These are phyloP conservation scores for Sugiyamaella pinicola DNA, from an alignment of 1,139 yeast species.

Conservation along the genomic window DNA sequence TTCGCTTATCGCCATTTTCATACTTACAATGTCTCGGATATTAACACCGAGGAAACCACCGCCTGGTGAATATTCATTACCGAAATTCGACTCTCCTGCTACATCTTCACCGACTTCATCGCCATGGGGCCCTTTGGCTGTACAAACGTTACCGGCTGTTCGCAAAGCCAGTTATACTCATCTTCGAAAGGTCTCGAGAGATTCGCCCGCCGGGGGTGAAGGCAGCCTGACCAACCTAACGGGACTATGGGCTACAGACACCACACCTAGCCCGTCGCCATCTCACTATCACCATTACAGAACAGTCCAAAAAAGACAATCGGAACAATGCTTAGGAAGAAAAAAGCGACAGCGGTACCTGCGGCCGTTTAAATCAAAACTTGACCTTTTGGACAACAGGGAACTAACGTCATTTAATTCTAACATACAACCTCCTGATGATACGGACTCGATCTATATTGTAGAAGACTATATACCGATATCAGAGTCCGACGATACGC, in stretches of 20 bases:
- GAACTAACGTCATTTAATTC: conserved; percentile 63
- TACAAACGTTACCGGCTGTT: conserved; percentile 12
- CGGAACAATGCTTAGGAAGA: conserved; percentile 19
- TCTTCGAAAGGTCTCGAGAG: conserved; percentile 16
- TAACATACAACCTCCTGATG: conserved; percentile 55
- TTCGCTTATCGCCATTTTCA: not conserved
- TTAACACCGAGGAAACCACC: conserved; percentile 11
- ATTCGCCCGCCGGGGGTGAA: conserved; percentile 4
- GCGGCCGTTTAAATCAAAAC: conserved; percentile 48
- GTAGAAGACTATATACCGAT: conserved; percentile 38
- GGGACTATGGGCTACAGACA: conserved; percentile 6
- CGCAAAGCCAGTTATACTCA: conserved; percentile 16
- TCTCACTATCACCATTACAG: not conserved
- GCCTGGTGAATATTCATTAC: conserved; percentile 10
- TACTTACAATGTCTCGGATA: conserved; percentile 4
- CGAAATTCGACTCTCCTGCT: conserved; percentile 9
- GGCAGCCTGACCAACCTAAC: conserved; percentile 3
- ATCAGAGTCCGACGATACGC: not conserved
- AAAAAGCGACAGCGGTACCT: conserved; percentile 23
- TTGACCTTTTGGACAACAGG: conserved; percentile 64
- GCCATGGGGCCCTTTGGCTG: conserved; percentile 16
- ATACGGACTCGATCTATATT: conserved; percentile 33
- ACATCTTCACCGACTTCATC: conserved; percentile 7
- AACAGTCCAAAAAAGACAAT: conserved; percentile 15
- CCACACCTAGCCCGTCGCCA: conserved; percentile 4